A percentile compares a stretch with the other conserved stretches of the same genome.
phyloP scores from a whole-genome alignment of 1,284 basidiomycete genomes.

The Coriolopsis trogii region DNA sequence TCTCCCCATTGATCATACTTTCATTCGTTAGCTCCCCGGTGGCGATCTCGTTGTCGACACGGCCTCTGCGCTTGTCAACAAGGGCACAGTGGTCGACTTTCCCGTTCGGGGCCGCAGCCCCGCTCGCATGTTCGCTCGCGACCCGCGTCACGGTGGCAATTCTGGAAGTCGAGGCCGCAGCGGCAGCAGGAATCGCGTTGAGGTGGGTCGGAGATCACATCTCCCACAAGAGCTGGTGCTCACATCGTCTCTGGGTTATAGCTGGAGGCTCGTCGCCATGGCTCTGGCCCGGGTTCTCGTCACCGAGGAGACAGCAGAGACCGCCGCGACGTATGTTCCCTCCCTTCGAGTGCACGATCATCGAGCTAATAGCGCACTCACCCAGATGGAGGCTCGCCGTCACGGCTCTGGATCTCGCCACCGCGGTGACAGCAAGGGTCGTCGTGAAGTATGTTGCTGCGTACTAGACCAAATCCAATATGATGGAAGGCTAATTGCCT shows the following conservation, averaged over 20 bases:
- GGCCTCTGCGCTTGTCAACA: conserved; percentile 21
- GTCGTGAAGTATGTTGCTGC: conserved; percentile 2
- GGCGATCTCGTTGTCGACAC: conserved; percentile 17
- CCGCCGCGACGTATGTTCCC: conserved; percentile 7
- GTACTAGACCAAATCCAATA: neutral
- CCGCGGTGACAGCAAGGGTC: conserved; percentile 4
- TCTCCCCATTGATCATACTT: neutral
- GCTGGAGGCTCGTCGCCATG: conserved; percentile 15
- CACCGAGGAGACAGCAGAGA: conserved; percentile 13
- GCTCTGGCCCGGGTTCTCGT: conserved; percentile 10
- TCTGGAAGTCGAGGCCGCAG: conserved; percentile 18
- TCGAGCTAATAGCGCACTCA: too few species aligned
- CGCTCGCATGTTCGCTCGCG: conserved; percentile 13
- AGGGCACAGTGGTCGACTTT: conserved; percentile 17
- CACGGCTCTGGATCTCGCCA: conserved; percentile 20
- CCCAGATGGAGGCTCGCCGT: conserved; percentile 14
- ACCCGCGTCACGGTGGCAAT: conserved; percentile 27
- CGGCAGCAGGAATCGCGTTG: neutral
- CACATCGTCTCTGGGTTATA: neutral
- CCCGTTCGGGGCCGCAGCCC: conserved; percentile 20
- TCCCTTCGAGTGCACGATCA: neutral
- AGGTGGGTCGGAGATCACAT: neutral
- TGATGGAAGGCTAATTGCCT: neutral
- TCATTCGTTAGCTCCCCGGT: conserved; percentile 8
- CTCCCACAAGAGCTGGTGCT: neutral